Evolutionary conservation across 176 grass and related monocot genomes (phyloP).

Genomic region (Ampelocalamus luodianensis): DNA sequence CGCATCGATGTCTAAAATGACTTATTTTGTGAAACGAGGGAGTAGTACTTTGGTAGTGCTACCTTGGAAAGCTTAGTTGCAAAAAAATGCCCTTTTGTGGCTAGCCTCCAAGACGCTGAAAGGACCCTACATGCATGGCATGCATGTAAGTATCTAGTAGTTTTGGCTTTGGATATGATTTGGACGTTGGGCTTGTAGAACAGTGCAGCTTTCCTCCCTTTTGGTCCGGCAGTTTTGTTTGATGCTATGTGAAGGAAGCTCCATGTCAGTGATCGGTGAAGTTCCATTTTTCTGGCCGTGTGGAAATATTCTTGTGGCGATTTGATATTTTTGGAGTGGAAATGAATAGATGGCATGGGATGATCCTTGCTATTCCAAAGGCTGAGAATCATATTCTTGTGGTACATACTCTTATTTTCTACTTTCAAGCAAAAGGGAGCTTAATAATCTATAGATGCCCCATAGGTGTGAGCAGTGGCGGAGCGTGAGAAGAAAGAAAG

Average conservation of each 20-base stretch:
- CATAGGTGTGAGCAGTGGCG: no score
- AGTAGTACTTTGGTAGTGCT: neutral
- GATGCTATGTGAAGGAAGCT: slow-evolving; percentile 6
- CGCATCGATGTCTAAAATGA: no score
- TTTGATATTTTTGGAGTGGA: neutral
- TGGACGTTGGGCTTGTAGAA: slow-evolving; percentile 17
- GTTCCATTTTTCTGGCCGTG: neutral
- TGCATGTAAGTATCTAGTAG: neutral
- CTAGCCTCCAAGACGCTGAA: neutral
- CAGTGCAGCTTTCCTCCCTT: slow-evolving; percentile 4
- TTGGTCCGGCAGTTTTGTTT: slow-evolving; percentile 19
- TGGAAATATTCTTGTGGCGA: no score
- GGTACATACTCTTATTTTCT: neutral
- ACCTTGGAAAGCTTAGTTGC: neutral
- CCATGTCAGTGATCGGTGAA: neutral
- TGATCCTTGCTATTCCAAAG: neutral
- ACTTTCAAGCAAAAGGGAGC: neutral
- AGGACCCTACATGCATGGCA: neutral
- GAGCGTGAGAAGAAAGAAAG: no score
- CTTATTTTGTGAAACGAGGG: no score
- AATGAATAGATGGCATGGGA: neutral
- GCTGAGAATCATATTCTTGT: no score
- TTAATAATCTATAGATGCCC: neutral
- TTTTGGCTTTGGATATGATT: neutral
- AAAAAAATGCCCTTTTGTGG: neutral